phyloP scores from a whole-genome alignment of 345 rosid genomes.

The Citrus glauca region DNA sequence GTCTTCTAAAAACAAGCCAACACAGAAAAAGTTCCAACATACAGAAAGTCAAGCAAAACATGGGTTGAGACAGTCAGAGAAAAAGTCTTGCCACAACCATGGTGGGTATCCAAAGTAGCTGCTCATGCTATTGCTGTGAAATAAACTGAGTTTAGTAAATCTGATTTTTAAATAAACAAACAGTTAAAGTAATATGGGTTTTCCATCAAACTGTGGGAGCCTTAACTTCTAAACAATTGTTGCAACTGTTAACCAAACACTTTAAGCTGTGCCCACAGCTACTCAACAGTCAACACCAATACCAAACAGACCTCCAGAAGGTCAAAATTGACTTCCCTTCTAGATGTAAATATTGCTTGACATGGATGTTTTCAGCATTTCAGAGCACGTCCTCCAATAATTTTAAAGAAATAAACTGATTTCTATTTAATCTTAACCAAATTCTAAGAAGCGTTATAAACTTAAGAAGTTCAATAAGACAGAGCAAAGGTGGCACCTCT shows the following conservation, averaged over 20 bases:
- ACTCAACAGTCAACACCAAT: too few species aligned
- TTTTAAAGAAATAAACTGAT: not conserved
- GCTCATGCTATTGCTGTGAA: not conserved
- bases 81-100: not conserved
- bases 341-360: not conserved
- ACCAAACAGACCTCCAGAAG: not conserved
- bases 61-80: not conserved
- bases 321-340: not conserved
- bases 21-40: not conserved
- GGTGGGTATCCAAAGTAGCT: not conserved
- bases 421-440: not conserved
- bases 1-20: not conserved
- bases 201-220: too few species aligned
- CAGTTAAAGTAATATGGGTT: too few species aligned
- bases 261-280: too few species aligned
- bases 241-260: too few species aligned
- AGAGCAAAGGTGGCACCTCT: slow-evolving; percentile 47
- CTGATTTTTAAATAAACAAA: too few species aligned
- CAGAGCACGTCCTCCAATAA: not conserved
- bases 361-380: not conserved
- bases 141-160: too few species aligned
- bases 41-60: not conserved
- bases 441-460: not conserved
- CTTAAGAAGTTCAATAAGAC: not conserved
- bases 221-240: too few species aligned